These are phyloP conservation scores for Alternaria sp. DNA, from an alignment of 2,329 filamentous ascomycete genomes.

Conservation along the genomic window DNA sequence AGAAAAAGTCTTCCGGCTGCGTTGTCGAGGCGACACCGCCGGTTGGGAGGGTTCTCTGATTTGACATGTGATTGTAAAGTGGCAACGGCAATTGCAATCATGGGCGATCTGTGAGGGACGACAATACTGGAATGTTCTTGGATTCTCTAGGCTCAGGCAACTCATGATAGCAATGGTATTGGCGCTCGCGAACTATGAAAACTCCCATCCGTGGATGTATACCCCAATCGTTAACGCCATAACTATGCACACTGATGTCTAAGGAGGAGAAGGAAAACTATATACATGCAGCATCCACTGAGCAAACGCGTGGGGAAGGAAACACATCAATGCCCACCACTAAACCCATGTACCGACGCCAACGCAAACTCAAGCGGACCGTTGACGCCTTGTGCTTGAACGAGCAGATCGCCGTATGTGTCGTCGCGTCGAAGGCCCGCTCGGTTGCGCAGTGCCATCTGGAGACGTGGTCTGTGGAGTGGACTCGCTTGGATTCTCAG, in stretches of 20 bases:
- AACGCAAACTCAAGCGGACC: conserved; percentile 4
- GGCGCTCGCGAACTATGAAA: neutral
- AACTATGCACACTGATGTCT: neutral
- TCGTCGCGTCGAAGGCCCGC: neutral
- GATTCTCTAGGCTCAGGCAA: neutral
- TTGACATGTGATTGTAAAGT: conserved; percentile 1
- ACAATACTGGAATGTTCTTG: neutral
- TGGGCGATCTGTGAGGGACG: neutral
- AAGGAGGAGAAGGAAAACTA: neutral
- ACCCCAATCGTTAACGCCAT: neutral
- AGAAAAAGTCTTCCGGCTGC: conserved; percentile 3
- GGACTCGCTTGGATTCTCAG: conserved; percentile 6
- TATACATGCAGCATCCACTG: neutral
- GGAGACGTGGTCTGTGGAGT: conserved; percentile 4
- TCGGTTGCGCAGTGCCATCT: neutral
- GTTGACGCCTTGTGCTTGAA: conserved; percentile 3
- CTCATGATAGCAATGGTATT: neutral
- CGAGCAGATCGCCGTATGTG: conserved; percentile 5
- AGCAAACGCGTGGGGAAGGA: conserved; percentile 3
- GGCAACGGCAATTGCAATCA: neutral
- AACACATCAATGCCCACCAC: neutral
- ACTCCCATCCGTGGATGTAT: neutral
- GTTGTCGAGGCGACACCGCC: conserved; percentile 8
- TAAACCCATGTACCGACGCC: conserved; percentile 3
- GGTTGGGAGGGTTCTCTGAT: neutral